Conservation (phyloP, 2,329 filamentous ascomycete genomes). For the Monosporascus sp. region DNA sequence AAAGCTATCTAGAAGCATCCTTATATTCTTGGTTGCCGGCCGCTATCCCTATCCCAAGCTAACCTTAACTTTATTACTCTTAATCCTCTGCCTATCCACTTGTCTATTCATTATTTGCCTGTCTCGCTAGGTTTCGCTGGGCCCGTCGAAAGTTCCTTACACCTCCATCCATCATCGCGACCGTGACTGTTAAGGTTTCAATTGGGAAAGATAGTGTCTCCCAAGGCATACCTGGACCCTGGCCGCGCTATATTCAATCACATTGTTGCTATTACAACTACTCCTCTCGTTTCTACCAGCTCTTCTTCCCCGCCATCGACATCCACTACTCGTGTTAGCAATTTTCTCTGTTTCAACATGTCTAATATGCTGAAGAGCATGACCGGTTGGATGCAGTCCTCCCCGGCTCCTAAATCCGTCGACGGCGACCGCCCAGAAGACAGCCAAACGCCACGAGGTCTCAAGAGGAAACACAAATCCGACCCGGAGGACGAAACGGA, state of each 20-base stretch:
- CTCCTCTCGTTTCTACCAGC: not conserved
- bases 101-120: too few relatives aligned
- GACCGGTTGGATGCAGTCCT: not conserved
- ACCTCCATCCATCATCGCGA: not conserved
- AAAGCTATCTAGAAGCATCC: too few relatives aligned
- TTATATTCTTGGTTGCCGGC: too few relatives aligned
- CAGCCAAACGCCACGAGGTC: slow-evolving; percentile 7
- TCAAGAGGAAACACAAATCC: slow-evolving; percentile 21
- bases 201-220: not conserved
- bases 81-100: too few relatives aligned
- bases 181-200: not conserved
- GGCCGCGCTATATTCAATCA: not conserved
- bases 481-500: slow-evolving; percentile 23
- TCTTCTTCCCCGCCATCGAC: not conserved
- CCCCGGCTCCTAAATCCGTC: not conserved
- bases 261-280: not conserved
- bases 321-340: not conserved
- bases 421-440: not conserved
- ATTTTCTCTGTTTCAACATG: not conserved
- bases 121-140: too few relatives aligned
- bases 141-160: too few relatives aligned
- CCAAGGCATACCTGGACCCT: not conserved
- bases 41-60: too few relatives aligned
- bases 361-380: not conserved
- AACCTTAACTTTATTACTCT: too few relatives aligned